Base-by-base conservation (phyloP, 805 yeast genomes). In the Zygosaccharomyces lentus region DNA sequence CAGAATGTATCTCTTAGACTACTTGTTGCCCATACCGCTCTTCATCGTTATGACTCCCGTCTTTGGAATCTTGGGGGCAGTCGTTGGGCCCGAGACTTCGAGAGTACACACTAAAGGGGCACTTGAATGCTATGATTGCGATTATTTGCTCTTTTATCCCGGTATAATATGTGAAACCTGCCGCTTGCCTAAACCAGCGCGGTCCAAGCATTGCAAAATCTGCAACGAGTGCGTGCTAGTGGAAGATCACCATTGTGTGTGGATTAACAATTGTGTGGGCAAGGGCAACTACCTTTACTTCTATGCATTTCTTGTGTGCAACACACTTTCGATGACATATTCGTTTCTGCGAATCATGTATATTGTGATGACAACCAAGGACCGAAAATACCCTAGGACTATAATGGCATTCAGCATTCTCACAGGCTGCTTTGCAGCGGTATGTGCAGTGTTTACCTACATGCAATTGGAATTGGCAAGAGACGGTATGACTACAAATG, bases 251-350 rank as follows among this genome's bases (percentile, higher is more conserved):
- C 90, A 84, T 61, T 84, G 91, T 56, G 59, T 77, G 30, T 80
- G 86, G 80, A 62, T 86, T 39, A 82, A 85, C 57, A 85, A 81
- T 55, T 87, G 95, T 60, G 75, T 87, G 36, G 95, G 95, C 0
- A 68, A 70, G 51, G 71, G 75, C 37, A 87, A 87, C 59, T 80
- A 75, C 61, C 62, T 72, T 32, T 82, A 77, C 72, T 87, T 87
- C 57, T 53, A 81, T 44, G 52, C 65, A 3, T 86, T 81, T 52
- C 60, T 87, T 38, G 36, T 75, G 0, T 63, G 75, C 36, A 83
- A 86, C 54, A 45, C 66, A 10, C 39, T 68, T 6, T 65, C 75
- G 7, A 58, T 78, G 40, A 49, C 62, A 2, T 77, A 78, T 60
- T 84, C 77, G 0, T 58, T 67, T n/a, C 25, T 65, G 1, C 49